A percentile compares a stretch with the other conserved stretches of the same genome.
Conservation (phyloP, 805 yeast species). For the Hanseniaspora lachancei region DNA sequence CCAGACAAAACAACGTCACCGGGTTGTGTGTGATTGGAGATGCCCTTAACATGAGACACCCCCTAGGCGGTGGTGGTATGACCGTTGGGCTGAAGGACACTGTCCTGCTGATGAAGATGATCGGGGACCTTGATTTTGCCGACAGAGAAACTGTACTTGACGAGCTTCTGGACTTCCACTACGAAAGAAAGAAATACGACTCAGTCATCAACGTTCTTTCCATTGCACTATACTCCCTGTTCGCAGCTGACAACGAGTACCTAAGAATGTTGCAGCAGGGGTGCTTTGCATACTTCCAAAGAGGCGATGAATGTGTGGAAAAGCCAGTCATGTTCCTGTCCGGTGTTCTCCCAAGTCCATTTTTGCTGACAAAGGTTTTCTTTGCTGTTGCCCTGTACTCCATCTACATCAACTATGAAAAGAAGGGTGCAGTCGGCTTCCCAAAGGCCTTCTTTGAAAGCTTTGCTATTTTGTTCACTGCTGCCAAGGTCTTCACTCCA, state of each 20-base stretch:
- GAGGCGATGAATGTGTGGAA: conserved; percentile 67
- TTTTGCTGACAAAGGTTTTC: conserved; percentile 67
- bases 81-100: conserved; percentile 88
- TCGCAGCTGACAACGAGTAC: conserved; percentile 68
- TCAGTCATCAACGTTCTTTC: conserved; percentile 82
- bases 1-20: conserved; percentile 51
- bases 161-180: conserved; percentile 55
- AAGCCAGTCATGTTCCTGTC: conserved; percentile 75
- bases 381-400: conserved; percentile 82
- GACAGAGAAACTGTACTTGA: conserved; percentile 46
- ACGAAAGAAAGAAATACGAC: conserved; percentile 62
- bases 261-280: conserved; percentile 68
- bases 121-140: conserved; percentile 32
- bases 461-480: conserved; percentile 55
- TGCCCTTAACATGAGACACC: conserved; percentile 94
- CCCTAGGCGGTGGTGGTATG: conserved; percentile 98
- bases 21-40: conserved; percentile 85
- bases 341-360: conserved; percentile 69
- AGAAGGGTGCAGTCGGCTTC: conserved; percentile 51
- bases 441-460: conserved; percentile 63
- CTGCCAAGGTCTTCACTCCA: conserved; percentile 69
- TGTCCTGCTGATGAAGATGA: conserved; percentile 44
- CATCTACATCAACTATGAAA: conserved; percentile 52
- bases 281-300: conserved; percentile 71
- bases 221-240: conserved; percentile 75